Base-by-base conservation (phyloP, 2,329 filamentous ascomycete species). In the Aaosphaeria pasadenensis region DNA sequence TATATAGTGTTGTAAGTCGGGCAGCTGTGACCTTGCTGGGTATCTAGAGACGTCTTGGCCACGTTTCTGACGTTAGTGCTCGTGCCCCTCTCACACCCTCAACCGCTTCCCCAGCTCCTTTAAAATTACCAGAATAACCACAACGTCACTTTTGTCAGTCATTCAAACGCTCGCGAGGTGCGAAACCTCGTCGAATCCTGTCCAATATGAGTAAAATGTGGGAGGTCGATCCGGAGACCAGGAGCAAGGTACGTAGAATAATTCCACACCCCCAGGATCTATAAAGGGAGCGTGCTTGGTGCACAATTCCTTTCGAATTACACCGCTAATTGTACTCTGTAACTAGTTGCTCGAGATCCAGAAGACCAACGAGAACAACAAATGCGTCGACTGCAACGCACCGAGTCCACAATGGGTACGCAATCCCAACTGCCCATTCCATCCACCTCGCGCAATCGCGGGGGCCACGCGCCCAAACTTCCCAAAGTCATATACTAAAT, bases 151-250 rank as follows among this genome's bases (percentile, higher is more conserved):
- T 38, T 39, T 29, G 24, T 24, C 33, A 36, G 9, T 36, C 35
- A 43, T 28, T 41, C 24, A 30, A 33, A 43, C 45, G 31, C 31
- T 32, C 35, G 28, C 42, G 28, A 42, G 30, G 46, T 39, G 33
- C 39, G 44, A 46, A 51, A 42, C 42, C 48, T 46, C 35, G 24
- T 40, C 38, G 11, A 28, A 41, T 42, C 7, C n/a, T 44, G 49
- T 55, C 48, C 66, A 63, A 52, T 40, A 77, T 77, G 74, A 76
- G 73, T 66, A 92, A 91, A 75, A 92, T 96, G 88, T 99, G 94
- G 94, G 94, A 99, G 77, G 91, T 99, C 58, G 94, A 99, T 74
- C 94, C 94, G 43, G 92, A 97, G 79, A 97, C 92, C 53, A 85
- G 90, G 74, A 90, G 88, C 67, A 97, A 97, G 84, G 91, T 95